These are phyloP conservation scores for Linnemannia hyalina DNA, from an alignment of 192 early-diverging fungal species.

Conservation along the genomic window DNA sequence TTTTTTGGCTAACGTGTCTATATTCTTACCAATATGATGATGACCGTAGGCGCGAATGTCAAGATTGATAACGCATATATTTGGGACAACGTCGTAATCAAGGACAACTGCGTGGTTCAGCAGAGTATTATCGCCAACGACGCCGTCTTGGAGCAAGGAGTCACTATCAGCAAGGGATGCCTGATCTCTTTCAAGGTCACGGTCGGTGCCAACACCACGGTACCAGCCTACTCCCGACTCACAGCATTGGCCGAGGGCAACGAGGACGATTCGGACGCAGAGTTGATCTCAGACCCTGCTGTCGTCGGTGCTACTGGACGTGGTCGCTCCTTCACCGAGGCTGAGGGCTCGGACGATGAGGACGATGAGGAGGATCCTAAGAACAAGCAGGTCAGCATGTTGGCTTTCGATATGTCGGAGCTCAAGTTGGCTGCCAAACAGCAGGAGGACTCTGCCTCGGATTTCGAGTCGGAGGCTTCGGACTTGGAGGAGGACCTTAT, in stretches of 20 bases:
- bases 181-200: constrained; percentile 74
- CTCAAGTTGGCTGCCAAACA: constrained; percentile 47
- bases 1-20: background rate
- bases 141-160: constrained; percentile 75
- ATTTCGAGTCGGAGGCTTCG: constrained; percentile 62
- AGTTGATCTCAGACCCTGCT: constrained; percentile 50
- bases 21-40: background rate
- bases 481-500: constrained; percentile 64
- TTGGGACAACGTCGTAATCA: constrained; percentile 84
- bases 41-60: constrained; percentile 73
- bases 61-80: constrained; percentile 87
- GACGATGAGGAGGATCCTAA: constrained; percentile 67
- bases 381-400: constrained; percentile 63
- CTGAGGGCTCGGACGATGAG: constrained; percentile 72
- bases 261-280: constrained; percentile 60
- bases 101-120: constrained; percentile 73
- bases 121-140: constrained; percentile 82
- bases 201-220: constrained; percentile 79
- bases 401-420: constrained; percentile 65
- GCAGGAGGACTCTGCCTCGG: constrained; percentile 58
- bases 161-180: constrained; percentile 79
- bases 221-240: constrained; percentile 78
- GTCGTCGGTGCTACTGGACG: constrained; percentile 68
- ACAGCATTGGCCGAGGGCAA: constrained; percentile 59
- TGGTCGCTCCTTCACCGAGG: constrained; percentile 56